Evolutionary conservation across 768 basidiomycete genomes (phyloP), one percentile per base, ranked within the genome.

Genomic region (Rhizopogon salebrosus): DNA sequence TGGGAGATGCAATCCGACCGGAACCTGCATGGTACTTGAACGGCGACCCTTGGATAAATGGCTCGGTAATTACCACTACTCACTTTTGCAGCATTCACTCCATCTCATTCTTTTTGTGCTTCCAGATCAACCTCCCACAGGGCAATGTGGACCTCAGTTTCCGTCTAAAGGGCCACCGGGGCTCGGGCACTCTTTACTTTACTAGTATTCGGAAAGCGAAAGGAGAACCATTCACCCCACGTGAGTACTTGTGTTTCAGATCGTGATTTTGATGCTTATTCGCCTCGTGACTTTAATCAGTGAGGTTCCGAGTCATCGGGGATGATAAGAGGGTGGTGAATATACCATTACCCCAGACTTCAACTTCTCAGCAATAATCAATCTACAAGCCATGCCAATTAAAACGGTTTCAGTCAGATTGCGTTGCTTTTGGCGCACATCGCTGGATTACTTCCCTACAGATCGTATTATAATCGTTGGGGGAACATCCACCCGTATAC

Each of bases 141-240:
- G 89, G 89, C 6, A 85, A 85, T 54, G 82, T 90, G 18, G 89
- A 91, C 60, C 72, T 92, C 48, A 85, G 84, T 61, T 87, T 89
- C 67, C 78, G 87, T 52, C 70, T 92, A 34, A 85, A 81, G 60
- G 89, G 89, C 2, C 82, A 86, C 39, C 81, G 76, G 72, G 80
- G 89, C 83, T 22, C 82, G 18, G 89, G 89, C 6, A 92, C 87
- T 16, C 65, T 91, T 2, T 91, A 92, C 62, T 92, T 91, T 64
- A 91, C 89, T 2, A 90, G 87, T 64, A 85, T 92, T 52, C 78
- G 89, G 39, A 85, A 82, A 70, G 80, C 77, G 14, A 91, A 89
- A 62, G 88, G 87, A 8, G 70, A 78, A 37, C 79, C 78, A 1
- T 91, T 87, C 64, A 82, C 78, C 31, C 83, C 85, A 3, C 62